phyloP scores from a whole-genome alignment of 495 filamentous ascomycete genomes.

The Podospora appendiculata region DNA sequence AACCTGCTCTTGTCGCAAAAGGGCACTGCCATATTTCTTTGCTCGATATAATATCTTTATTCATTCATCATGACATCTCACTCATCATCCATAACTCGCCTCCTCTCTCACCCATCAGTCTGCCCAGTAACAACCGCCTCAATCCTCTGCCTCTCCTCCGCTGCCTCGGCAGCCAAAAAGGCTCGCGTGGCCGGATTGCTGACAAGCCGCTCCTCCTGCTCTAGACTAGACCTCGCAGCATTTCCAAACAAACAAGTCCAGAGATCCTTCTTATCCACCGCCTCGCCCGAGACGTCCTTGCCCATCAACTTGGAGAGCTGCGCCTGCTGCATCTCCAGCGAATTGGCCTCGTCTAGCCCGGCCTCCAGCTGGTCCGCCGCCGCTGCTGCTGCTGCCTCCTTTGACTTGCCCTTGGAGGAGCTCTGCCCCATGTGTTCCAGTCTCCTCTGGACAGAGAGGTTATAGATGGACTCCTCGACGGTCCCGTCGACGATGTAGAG shows the following conservation, averaged over 20 bases:
- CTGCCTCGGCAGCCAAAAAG: slow-evolving; percentile 24
- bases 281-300: slow-evolving; percentile 68
- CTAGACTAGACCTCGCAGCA: slow-evolving; percentile 20
- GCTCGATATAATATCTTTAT: no score
- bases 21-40: no score
- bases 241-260: slow-evolving; percentile 83
- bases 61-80: no score
- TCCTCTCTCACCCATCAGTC: background rate
- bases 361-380: slow-evolving; percentile 37
- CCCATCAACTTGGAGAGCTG: slow-evolving; percentile 58
- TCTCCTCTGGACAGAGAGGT: slow-evolving; percentile 70
- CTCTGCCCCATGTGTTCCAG: slow-evolving; percentile 61
- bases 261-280: slow-evolving; percentile 70
- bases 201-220: background rate
- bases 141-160: slow-evolving; percentile 11
- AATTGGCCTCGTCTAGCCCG: slow-evolving; percentile 73
- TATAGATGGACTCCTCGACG: slow-evolving; percentile 83
- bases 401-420: slow-evolving; percentile 24
- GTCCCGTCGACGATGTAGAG: slow-evolving; percentile 85
- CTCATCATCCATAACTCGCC: no score
- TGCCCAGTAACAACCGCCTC: background rate
- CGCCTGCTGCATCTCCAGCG: slow-evolving; percentile 68
- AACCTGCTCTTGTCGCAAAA: no score
- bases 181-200: slow-evolving; percentile 12
- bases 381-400: slow-evolving; percentile 15